phyloP scores from a whole-genome alignment of 2,329 filamentous ascomycete genomes.

The Penicillium digitatum region DNA sequence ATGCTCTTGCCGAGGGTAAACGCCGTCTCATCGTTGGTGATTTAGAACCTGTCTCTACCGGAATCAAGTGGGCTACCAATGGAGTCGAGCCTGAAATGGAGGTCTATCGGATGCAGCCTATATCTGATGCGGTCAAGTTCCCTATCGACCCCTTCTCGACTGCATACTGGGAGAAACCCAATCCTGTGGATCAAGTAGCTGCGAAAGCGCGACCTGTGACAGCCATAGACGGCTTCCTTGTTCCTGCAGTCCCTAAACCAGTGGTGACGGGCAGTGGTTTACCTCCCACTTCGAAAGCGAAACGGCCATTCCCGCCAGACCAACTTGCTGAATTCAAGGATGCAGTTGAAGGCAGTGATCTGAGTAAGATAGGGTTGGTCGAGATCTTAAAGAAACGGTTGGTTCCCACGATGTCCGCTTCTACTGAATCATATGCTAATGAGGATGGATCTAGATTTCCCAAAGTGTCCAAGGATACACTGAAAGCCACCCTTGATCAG shows the following conservation, averaged over 20 bases:
- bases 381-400: conserved; percentile 69
- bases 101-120: conserved; percentile 68
- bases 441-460: conserved; percentile 52
- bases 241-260: conserved; percentile 12
- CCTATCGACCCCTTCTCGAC: conserved; percentile 82
- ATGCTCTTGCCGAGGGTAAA: conserved; percentile 54
- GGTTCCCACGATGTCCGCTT: conserved; percentile 13
- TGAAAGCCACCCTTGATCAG: conserved; percentile 65
- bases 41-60: conserved; percentile 71
- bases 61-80: conserved; percentile 73
- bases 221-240: conserved; percentile 22
- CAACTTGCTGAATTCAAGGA: conserved; percentile 64
- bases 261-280: conserved; percentile 12
- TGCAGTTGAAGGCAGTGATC: conserved; percentile 64
- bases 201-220: conserved; percentile 13
- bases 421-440: conserved; percentile 3
- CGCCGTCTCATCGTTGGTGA: conserved; percentile 60
- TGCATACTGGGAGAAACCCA: conserved; percentile 64
- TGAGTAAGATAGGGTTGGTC: conserved; percentile 70
- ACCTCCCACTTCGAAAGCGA: conserved; percentile 26
- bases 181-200: conserved; percentile 21
- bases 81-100: conserved; percentile 50
- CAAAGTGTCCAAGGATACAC: conserved; percentile 63
- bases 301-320: conserved; percentile 54
- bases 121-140: conserved; percentile 54